Conservation (phyloP, 805 yeast species). For the Kodamaea neixiangensis region DNA sequence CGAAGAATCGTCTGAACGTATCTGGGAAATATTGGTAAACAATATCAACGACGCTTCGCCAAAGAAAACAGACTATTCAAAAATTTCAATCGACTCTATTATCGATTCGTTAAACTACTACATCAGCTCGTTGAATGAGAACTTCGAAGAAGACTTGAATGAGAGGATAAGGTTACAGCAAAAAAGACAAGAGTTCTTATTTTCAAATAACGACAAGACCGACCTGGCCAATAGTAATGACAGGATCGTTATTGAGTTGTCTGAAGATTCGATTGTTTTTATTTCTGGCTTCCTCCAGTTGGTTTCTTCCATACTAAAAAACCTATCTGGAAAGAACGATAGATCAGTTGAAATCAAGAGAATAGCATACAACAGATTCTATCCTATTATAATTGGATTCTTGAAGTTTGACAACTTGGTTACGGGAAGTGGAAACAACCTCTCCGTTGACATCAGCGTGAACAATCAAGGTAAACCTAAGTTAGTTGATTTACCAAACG, state of each 20-base stretch:
- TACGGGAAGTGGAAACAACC: conserved; percentile 15
- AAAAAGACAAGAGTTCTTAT: conserved; percentile 36
- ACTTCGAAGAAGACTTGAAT: conserved; percentile 35
- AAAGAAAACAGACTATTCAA: conserved; percentile 42
- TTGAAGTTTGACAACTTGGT: conserved; percentile 43
- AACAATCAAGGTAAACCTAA: conserved; percentile 15
- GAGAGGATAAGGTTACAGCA: conserved; percentile 32
- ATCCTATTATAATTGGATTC: conserved; percentile 35
- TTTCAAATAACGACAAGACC: conserved; percentile 19
- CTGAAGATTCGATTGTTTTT: conserved; percentile 78
- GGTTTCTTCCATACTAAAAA: conserved; percentile 41
- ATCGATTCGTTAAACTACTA: conserved; percentile 56
- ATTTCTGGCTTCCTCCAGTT: conserved; percentile 74
- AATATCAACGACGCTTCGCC: conserved; percentile 25
- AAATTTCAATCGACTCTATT: conserved; percentile 58
- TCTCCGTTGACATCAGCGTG: conserved; percentile 14
- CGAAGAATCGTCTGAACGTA: conserved; percentile 46
- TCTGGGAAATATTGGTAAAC: conserved; percentile 41
- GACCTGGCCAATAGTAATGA: conserved; percentile 33
- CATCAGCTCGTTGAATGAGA: conserved; percentile 45
- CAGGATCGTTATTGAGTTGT: conserved; percentile 51
- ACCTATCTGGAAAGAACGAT: conserved; percentile 25
- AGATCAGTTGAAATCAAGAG: conserved; percentile 27
- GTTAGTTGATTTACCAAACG: conserved; percentile 21
- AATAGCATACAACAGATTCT: conserved; percentile 34